Percentiles rank a stretch among this genome's conserved stretches.
Conservation (phyloP, 768 basidiomycete species). For the Mycena pura region DNA sequence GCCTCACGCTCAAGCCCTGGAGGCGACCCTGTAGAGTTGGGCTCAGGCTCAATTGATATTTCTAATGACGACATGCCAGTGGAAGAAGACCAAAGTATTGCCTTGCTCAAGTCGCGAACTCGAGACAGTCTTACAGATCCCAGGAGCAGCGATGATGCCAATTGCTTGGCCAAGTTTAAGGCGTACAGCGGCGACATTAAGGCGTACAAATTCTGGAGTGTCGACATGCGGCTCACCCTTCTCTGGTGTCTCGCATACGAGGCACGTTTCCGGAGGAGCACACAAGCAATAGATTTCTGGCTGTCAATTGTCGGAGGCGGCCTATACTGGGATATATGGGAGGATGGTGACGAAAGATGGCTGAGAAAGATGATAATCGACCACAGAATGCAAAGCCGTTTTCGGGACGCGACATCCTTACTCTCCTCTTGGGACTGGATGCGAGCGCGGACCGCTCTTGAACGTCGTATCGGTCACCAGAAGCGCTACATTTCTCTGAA, state of each 20-base stretch:
- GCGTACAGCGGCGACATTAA: neutral
- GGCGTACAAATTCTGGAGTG: constrained; percentile 13
- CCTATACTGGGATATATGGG: constrained; percentile 22
- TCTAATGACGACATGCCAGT: too few relatives aligned
- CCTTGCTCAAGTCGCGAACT: neutral
- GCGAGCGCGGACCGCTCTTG: constrained; percentile 9
- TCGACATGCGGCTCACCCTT: constrained; percentile 23
- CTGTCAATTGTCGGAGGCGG: constrained; percentile 13
- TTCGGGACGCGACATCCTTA: neutral
- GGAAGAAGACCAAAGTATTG: neutral
- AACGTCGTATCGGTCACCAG: neutral
- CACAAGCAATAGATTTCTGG: constrained; percentile 18
- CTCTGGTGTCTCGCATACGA: constrained; percentile 24
- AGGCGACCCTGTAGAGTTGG: neutral
- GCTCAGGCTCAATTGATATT: neutral
- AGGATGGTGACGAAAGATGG: constrained; percentile 21
- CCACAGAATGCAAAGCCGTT: constrained; percentile 12
- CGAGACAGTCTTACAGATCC: constrained; percentile 1
- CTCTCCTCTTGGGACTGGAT: constrained; percentile 14
- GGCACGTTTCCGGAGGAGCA: constrained; percentile 11
- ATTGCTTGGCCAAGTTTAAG: constrained; percentile 10
- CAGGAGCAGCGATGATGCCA: neutral
- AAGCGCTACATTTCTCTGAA: neutral
- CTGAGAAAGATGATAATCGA: constrained; percentile 12
- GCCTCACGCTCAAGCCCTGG: too few relatives aligned